Evolutionary conservation across 2,329 filamentous ascomycete genomes (phyloP), one percentile per base, ranked within the genome.

Genomic region (Beauveria sp.): DNA sequence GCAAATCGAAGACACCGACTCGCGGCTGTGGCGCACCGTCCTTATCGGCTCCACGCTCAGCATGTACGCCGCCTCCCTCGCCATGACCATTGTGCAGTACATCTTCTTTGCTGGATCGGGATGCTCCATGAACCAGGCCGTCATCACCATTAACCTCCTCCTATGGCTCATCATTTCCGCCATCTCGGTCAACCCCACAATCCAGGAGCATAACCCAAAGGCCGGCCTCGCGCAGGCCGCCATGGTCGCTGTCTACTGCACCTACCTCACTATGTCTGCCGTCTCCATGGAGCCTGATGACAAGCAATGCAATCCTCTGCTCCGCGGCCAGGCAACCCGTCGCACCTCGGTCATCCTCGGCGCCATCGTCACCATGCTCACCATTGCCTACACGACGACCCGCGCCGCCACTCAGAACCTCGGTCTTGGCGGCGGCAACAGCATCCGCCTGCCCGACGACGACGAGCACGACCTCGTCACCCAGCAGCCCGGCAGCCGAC

Each of bases 221-320:
- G 95, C 95, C 48, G 95, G 95, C 54, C 83, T 99, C 63, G 95
- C 95, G n/a, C 95, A 99, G 73, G 92, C 93, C 48, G 93, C 95
- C 65, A 97, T 98, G 85, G 95, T 99, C 50, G 91, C 93, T 20
- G 85, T 96, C 63, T 99, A 99, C 81, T 99, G 95, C 84, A 98
- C 95, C 49, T 99, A 99, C 72, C 85, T 99, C 61, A 99, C 95
- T 67, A 91, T 99, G 87, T 97, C 93, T 2, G 95, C 95, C 28
- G 95, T 99, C 1, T 96, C 92, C 61, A 98, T 99, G 95, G 93
- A 99, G 70, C 95, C 95, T 0, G 93, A 98, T 74, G 79, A 97
- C 78, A 88, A 90, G 68, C 84, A 90, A 66, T 99, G 95, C 84
- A 99, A 99, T 75, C 95, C 95, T 9, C 82, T 99, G 38, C 82